Conservation (phyloP, 2,329 filamentous ascomycete genomes). For the Aspergillus ustus region DNA sequence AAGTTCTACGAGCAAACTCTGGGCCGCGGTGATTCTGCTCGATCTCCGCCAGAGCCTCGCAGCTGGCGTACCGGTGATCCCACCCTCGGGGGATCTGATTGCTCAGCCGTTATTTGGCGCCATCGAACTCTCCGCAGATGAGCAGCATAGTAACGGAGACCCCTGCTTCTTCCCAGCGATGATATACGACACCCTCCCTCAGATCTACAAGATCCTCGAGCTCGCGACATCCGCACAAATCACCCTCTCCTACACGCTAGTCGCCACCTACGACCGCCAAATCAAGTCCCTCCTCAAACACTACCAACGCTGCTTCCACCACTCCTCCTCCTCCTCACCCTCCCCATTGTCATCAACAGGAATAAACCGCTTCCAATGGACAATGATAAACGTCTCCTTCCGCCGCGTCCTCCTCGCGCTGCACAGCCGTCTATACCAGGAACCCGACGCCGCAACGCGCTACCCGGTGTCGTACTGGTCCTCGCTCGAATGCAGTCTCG, state of each 20-base stretch:
- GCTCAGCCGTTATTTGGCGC: not conserved
- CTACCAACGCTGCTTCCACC: not conserved
- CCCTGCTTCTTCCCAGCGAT: not conserved
- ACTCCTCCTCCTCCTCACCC: not conserved
- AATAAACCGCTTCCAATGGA: not conserved
- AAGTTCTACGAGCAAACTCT: not conserved
- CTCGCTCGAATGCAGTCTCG: constrained; percentile 1
- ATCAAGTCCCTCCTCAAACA: not conserved
- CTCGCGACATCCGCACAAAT: not conserved
- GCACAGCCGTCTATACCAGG: not conserved
- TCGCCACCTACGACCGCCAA: not conserved
- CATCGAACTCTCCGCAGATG: no score
- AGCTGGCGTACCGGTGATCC: not conserved
- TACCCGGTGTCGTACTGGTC: constrained; percentile 8
- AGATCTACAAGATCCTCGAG: not conserved
- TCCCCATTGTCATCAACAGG: not conserved
- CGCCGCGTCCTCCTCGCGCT: constrained; percentile 3
- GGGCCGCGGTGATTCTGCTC: not conserved
- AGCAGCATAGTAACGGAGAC: not conserved
- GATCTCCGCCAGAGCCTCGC: not conserved
- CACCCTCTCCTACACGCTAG: not conserved
- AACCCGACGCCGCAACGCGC: not conserved
- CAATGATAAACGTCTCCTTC: constrained; percentile 1
- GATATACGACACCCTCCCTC: not conserved
- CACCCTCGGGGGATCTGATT: not conserved